Percentiles rank a stretch among this genome's conserved stretches.
Evolutionary conservation across 148 eudicot species (phyloP).

Genomic region (Diospyros kaki): DNA sequence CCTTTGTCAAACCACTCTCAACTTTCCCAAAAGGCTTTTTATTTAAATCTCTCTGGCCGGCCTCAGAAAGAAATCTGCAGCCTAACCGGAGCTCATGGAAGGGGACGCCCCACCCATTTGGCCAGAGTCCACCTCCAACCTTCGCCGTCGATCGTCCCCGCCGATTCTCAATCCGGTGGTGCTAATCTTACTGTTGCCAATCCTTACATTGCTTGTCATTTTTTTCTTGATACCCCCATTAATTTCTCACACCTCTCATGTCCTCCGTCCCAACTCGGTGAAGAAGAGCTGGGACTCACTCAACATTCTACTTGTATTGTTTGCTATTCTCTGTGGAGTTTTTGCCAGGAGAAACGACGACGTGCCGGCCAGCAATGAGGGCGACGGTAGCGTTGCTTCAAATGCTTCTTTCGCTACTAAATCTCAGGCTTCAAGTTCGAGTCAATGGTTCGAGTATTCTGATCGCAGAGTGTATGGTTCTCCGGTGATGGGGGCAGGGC

Average conservation of each 20-base stretch:
- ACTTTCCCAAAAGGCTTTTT: not conserved
- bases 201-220: slow-evolving; percentile 32
- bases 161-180: slow-evolving; percentile 50
- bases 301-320: slow-evolving; percentile 47
- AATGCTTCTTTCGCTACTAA: not conserved
- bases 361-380: not conserved
- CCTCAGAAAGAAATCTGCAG: not conserved
- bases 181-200: slow-evolving; percentile 47
- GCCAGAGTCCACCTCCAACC: slow-evolving; percentile 35
- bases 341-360: slow-evolving; percentile 49
- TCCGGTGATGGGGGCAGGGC: slow-evolving; percentile 5
- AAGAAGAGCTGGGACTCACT: slow-evolving; percentile 51
- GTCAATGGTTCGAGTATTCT: slow-evolving; percentile 23
- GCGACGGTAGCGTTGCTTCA: not conserved
- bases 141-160: slow-evolving; percentile 26
- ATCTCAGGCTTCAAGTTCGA: slow-evolving; percentile 12
- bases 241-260: slow-evolving; percentile 25
- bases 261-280: slow-evolving; percentile 25
- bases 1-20: not conserved
- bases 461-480: slow-evolving; percentile 28
- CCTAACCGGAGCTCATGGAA: slow-evolving; percentile 30
- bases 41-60: not conserved
- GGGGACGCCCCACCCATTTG: slow-evolving; percentile 47
- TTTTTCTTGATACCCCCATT: slow-evolving; percentile 37
- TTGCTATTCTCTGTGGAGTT: slow-evolving; percentile 70